These are phyloP conservation scores for Boechera stricta DNA, from an alignment of 345 rosid genomes.

Conservation along the genomic window DNA sequence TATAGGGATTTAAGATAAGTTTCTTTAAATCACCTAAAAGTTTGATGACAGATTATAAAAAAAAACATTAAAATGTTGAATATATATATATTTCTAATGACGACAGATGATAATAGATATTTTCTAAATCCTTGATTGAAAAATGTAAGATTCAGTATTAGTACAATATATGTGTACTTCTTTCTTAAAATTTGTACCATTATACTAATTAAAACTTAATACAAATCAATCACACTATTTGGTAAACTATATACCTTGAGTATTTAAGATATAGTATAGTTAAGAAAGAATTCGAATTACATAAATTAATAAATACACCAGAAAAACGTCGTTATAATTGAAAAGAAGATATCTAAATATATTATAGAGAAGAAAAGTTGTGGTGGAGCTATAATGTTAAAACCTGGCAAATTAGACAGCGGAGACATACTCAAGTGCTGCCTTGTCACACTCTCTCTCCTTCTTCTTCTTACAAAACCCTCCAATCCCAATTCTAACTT, in stretches of 20 bases:
- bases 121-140: background rate
- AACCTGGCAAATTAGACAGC: slow-evolving; percentile 57
- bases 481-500: slow-evolving; percentile 24
- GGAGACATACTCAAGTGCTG: slow-evolving; percentile 59
- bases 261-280: slow-evolving; percentile 2
- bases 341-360: slow-evolving; percentile 30
- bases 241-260: background rate
- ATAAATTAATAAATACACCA: background rate
- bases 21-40: background rate
- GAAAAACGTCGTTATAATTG: slow-evolving; percentile 34
- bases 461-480: slow-evolving; percentile 48
- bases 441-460: slow-evolving; percentile 58
- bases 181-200: background rate
- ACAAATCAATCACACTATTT: background rate
- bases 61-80: background rate
- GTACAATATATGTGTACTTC: no score
- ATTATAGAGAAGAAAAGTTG: slow-evolving; percentile 39
- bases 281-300: slow-evolving; percentile 5
- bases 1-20: slow-evolving; percentile 18
- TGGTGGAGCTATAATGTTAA: slow-evolving; percentile 61
- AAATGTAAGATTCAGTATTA: background rate
- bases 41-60: background rate
- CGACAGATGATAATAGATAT: background rate
- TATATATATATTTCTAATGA: background rate
- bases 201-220: background rate